These are phyloP conservation scores for Daldinia caldariorum DNA, from an alignment of 495 filamentous ascomycete genomes.

Conservation along the genomic window DNA sequence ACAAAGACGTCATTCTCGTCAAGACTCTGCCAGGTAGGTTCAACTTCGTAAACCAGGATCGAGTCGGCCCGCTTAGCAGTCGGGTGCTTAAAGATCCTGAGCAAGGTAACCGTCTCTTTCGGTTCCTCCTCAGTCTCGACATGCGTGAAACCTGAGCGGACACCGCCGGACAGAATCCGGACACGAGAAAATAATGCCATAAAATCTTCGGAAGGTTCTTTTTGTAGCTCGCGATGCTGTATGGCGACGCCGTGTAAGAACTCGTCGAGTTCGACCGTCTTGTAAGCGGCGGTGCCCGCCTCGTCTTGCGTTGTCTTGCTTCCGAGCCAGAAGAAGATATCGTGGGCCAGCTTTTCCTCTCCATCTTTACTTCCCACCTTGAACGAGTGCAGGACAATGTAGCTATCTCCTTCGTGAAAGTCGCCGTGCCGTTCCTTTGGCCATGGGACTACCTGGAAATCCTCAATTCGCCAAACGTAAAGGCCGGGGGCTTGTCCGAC, in stretches of 20 bases:
- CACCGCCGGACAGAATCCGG: slow-evolving; percentile 65
- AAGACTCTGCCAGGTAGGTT: slow-evolving; percentile 67
- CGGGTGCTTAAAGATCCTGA: slow-evolving; percentile 68
- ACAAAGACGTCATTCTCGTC: slow-evolving; percentile 72
- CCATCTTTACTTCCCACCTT: slow-evolving; percentile 56
- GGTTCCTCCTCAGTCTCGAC: slow-evolving; percentile 58
- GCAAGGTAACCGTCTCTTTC: slow-evolving; percentile 58
- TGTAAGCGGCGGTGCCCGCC: slow-evolving; percentile 71
- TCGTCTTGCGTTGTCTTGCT: slow-evolving; percentile 69
- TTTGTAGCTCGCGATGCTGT: slow-evolving; percentile 68
- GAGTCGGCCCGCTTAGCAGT: slow-evolving; percentile 54
- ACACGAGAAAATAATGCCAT: slow-evolving; percentile 64
- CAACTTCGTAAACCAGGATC: slow-evolving; percentile 68
- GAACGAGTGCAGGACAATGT: slow-evolving; percentile 67
- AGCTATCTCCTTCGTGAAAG: slow-evolving; percentile 72
- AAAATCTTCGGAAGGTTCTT: slow-evolving; percentile 65
- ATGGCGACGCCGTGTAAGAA: slow-evolving; percentile 66
- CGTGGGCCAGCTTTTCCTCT: slow-evolving; percentile 60
- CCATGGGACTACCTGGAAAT: slow-evolving; percentile 69
- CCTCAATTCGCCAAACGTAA: slow-evolving; percentile 68
- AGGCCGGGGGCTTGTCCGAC: slow-evolving; percentile 62
- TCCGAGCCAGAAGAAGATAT: slow-evolving; percentile 71
- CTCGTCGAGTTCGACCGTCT: slow-evolving; percentile 73
- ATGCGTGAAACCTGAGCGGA: slow-evolving; percentile 67
- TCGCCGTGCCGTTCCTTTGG: slow-evolving; percentile 61